Evolutionary conservation across 352 stramenopile genomes (phyloP).

Genomic region (Halophytophthora polymorphica): DNA sequence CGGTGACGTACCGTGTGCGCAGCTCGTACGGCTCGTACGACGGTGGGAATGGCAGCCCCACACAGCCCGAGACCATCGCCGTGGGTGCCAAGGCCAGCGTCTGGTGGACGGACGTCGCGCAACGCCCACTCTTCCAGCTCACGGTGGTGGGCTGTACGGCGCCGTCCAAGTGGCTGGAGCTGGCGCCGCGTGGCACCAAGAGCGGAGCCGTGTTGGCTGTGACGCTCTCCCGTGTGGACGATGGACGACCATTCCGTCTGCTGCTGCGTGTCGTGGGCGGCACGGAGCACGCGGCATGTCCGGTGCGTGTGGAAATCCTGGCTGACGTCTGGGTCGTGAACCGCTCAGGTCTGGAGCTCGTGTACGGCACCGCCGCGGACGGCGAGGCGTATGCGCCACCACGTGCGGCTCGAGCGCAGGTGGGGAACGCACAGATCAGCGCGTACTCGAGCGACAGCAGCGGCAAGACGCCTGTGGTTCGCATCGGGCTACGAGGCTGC

Average conservation of each 20-base stretch:
- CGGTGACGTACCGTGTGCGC: slow-evolving; percentile 51
- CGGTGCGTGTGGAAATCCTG: slow-evolving; percentile 31
- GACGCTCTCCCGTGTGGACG: slow-evolving; percentile 48
- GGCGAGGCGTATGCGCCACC: slow-evolving; percentile 60
- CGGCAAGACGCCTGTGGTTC: slow-evolving; percentile 42
- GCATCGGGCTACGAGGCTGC: slow-evolving; percentile 50
- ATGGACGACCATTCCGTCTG: slow-evolving; percentile 66
- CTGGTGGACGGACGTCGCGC: slow-evolving; percentile 68
- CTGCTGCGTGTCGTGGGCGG: slow-evolving; percentile 52
- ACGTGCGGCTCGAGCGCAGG: slow-evolving; percentile 45
- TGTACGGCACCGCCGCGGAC: slow-evolving; percentile 70
- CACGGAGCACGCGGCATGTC: slow-evolving; percentile 18
- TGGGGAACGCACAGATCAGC: slow-evolving; percentile 73
- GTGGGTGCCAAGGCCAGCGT: slow-evolving; percentile 67
- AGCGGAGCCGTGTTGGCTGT: slow-evolving; percentile 56
- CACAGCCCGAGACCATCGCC: slow-evolving; percentile 33
- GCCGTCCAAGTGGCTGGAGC: slow-evolving; percentile 65
- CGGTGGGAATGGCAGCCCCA: slow-evolving; percentile 27
- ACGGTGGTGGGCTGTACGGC: slow-evolving; percentile 58
- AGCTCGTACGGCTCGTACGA: slow-evolving; percentile 37
- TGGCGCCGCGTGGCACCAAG: slow-evolving; percentile 42
- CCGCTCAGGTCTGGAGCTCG: slow-evolving; percentile 65
- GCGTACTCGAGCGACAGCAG: slow-evolving; percentile 49
- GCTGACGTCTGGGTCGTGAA: slow-evolving; percentile 85
- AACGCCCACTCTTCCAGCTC: slow-evolving; percentile 69